A percentile compares a stretch with the other conserved stretches of the same genome.
Conservation (phyloP, 2,329 filamentous ascomycete species). For the Neopestalotiopsis sp. region DNA sequence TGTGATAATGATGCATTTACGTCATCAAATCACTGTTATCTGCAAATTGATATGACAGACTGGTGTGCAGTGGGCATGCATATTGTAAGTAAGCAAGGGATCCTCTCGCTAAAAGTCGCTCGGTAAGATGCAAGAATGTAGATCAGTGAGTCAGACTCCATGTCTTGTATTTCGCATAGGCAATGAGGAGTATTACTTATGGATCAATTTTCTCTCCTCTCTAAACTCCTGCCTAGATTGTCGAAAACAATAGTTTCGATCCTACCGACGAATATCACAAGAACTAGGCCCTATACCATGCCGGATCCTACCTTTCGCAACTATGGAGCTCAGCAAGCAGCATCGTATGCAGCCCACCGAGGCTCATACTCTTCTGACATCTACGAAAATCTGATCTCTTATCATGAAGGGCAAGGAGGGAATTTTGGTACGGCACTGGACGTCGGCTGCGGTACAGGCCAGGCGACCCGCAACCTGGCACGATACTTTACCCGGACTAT, state of each 20-base stretch:
- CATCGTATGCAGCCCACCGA: constrained; percentile 30
- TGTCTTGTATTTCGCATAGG: background rate
- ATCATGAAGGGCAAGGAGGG: constrained; percentile 26
- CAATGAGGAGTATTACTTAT: background rate
- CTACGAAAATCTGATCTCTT: constrained; percentile 26
- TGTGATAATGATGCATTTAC: background rate
- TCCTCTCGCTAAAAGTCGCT: background rate
- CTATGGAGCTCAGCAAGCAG: constrained; percentile 30
- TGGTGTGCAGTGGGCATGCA: background rate
- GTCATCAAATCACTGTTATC: background rate
- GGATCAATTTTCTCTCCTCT: background rate
- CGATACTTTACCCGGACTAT: constrained; percentile 29
- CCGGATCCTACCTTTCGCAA: constrained; percentile 32
- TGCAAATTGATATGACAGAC: background rate
- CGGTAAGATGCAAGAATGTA: constrained; percentile 2
- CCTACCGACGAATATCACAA: background rate
- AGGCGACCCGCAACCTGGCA: constrained; percentile 32
- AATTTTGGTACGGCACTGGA: constrained; percentile 26
- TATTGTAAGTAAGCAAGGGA: background rate
- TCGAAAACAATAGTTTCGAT: background rate
- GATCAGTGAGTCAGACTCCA: background rate
- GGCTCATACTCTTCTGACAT: constrained; percentile 24
- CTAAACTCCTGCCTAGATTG: background rate
- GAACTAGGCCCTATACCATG: background rate
- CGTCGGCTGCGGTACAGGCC: constrained; percentile 36